Base-by-base conservation (phyloP, 768 basidiomycete species). In the Asterophora lycoperdoides region DNA sequence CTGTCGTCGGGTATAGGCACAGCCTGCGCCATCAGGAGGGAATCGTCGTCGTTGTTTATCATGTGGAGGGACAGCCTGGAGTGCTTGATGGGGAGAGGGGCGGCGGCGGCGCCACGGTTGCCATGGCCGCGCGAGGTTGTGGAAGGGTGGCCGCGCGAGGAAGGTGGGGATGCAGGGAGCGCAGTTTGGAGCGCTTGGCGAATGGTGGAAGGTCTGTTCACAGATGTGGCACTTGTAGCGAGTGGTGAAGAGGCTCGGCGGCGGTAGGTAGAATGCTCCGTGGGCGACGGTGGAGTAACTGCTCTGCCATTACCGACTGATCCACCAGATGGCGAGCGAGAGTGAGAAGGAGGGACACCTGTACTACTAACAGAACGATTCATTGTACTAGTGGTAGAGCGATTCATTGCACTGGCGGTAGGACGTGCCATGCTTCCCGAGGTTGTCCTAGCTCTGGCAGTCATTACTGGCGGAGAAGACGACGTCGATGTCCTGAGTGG, bases 1-100 rank as follows among this genome's bases (percentile, higher is more conserved):
- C 76, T 81, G 56, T 84, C 79, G 54, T 81, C 83, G 2, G 89
- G 88, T 15, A 89, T 74, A n/a, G 88, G 89, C 33, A 89, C 82
- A 19, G 72, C 71, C 49, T 83, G 79, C 1, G 89, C 86, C 38
- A 84, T 69, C 33, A 91, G 75, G 3, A 90, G 69, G 20, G 84
- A 81, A 35, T 85, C 78, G 33, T 88, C 79, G 14, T 71, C 66
- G 51, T 62, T 67, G 37, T 67, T 63, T 14, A 69, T 44, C 28
- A 60, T 59, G 54, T 70, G 69, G 20, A 73, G 65, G 36, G 78
- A 68, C 34, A 74, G 53, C 3, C 69, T 65, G 6, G 80, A 78
- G 36, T 75, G 71, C 37, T 74, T 71, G 7, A 56, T 51, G 15
- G 66, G 68, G 4, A 73, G 60, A 23, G 74, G 69, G 14, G 71